Base-by-base conservation (phyloP, 169 alveolate genomes). In the Cryptosporidium muris region DNA sequence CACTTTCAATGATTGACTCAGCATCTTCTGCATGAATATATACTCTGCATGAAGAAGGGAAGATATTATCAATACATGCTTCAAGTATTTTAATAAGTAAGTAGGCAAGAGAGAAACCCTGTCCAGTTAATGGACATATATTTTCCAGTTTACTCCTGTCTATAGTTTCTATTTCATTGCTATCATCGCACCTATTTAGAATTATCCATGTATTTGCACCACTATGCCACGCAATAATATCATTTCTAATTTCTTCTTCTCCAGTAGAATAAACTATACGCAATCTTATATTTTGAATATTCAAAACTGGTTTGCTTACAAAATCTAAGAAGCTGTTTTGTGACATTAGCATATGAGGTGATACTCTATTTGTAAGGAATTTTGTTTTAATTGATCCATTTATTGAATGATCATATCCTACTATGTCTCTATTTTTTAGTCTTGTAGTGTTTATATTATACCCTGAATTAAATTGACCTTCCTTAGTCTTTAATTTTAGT, bases 1-100 rank as follows among this genome's bases (percentile, higher is more conserved):
- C 85, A 7, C 74, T 43, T 8, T 74, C 85, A 74, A 74, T 74
- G n/a, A 74, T 54, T 54, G 85, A 74, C 25, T 74, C 85, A 2
- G 85, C 85, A 25, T 74, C 85, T 48, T 74, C 85, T 58, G 85
- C 85, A 42, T 74, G 85, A 40, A 74, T 45, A 6, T 47, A 74
- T 11, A 74, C 85, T 74, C 60, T 62, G 49, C 85, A 74, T 45
- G 54, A 58, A 34, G 66, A 51, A 42, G 85, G 67, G 43, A 74
- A 58, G 40, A 25, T 25, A 0, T 25, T 0, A 7, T 47, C 8
- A 58, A 68, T 36, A 60, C 85, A 74, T 36, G 63, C 54, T 74
- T 74, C 85, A 14, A 74, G 54, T 56, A 68, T 68, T 25, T 38
- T 58, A 7, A 74, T 60, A 34, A 74, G 51, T 43, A 68, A 74